These are phyloP conservation scores for Viola odorata DNA, from an alignment of 345 rosid genomes.

Conservation along the genomic window DNA sequence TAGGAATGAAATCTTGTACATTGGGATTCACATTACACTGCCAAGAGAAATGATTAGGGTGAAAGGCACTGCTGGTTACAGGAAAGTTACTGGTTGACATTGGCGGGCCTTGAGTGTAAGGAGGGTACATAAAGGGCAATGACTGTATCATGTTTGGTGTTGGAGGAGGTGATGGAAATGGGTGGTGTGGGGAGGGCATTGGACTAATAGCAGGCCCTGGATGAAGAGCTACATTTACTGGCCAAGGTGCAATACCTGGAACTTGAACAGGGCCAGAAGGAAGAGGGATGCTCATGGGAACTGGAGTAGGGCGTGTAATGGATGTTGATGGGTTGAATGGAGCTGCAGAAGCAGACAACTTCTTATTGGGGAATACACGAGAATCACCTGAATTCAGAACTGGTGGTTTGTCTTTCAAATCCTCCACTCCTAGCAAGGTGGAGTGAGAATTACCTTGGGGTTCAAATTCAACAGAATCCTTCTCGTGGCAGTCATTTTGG, in stretches of 20 bases:
- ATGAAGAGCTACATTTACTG: constrained; percentile 76
- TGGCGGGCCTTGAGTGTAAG: constrained; percentile 57
- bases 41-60: constrained; percentile 87
- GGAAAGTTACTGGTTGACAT: constrained; percentile 70
- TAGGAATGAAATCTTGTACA: constrained; percentile 62
- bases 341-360: constrained; percentile 93
- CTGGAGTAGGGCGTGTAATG: constrained; percentile 53
- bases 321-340: constrained; percentile 82
- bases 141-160: constrained; percentile 87
- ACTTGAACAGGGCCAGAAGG: constrained; percentile 52
- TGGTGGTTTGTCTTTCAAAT: constrained; percentile 53
- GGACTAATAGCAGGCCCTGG: constrained; percentile 55
- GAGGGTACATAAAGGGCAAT: constrained; percentile 77
- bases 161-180: constrained; percentile 79
- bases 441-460: constrained; percentile 24
- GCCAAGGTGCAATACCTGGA: constrained; percentile 66
- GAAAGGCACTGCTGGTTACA: constrained; percentile 61
- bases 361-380: constrained; percentile 52
- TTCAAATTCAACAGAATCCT: constrained; percentile 28
- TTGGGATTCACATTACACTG: constrained; percentile 52
- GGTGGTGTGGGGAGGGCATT: constrained; percentile 47
- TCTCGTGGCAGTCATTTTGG: constrained; percentile 30
- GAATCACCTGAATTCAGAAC: constrained; percentile 38
- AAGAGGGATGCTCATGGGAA: constrained; percentile 52
- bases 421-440: constrained; percentile 33